phyloP scores from a whole-genome alignment of 1,284 basidiomycete species.

The Marasmius fiardii region DNA sequence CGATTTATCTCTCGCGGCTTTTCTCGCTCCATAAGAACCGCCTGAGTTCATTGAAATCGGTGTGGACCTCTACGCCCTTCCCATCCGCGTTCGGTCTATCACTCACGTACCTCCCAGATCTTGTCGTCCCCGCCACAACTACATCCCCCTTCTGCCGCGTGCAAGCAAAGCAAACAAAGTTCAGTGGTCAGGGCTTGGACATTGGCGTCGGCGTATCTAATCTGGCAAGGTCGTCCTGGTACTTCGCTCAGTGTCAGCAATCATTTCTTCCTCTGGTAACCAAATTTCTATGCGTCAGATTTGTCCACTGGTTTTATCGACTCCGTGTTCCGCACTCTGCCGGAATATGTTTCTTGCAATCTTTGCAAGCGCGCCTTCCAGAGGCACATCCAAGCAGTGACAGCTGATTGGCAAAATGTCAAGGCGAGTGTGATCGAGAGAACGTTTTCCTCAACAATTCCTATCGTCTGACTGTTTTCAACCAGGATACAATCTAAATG shows the following conservation, averaged over 20 bases:
- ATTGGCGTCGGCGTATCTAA: slow-evolving; percentile 5
- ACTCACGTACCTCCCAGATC: neutral
- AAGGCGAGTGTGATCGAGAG: neutral
- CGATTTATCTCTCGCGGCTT: slow-evolving; percentile 7
- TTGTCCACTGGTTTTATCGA: neutral
- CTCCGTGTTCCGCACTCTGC: neutral
- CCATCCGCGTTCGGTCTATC: neutral
- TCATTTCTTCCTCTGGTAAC: neutral
- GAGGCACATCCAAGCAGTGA: neutral
- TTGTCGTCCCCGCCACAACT: neutral
- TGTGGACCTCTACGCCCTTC: neutral
- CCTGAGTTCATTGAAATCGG: neutral
- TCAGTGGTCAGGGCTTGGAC: slow-evolving; percentile 1
- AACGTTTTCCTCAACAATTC: neutral
- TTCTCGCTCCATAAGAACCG: neutral
- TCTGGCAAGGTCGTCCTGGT: slow-evolving; percentile 4
- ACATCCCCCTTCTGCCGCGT: neutral
- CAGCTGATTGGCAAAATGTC: neutral
- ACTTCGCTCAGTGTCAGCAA: neutral
- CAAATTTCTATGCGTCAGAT: neutral
- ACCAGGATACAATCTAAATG: neutral
- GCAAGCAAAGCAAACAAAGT: neutral
- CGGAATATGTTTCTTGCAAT: neutral
- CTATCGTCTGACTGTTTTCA: neutral
- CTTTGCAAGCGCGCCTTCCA: neutral